phyloP scores from a whole-genome alignment of 306 rosid species.

The Aeschynomene evenia region DNA sequence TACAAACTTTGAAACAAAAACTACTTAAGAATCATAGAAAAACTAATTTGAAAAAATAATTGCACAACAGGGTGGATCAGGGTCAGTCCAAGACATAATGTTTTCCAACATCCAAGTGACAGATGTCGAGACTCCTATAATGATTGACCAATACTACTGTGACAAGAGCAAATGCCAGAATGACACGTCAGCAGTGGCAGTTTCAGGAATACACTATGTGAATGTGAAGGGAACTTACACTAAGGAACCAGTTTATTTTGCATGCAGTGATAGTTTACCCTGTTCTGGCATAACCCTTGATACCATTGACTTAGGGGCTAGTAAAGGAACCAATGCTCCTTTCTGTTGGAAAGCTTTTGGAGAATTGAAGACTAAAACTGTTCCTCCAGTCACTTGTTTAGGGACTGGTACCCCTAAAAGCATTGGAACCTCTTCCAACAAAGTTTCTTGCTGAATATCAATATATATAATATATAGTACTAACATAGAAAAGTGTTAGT shows the following conservation, averaged over 20 bases:
- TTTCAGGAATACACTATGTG: constrained; percentile 51
- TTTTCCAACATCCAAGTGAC: constrained; percentile 79
- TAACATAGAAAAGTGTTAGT: background rate
- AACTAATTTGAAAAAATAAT: too few species aligned
- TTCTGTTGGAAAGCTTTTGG: constrained; percentile 89
- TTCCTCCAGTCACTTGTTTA: constrained; percentile 59
- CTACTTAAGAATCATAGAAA: too few species aligned
- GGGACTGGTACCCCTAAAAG: constrained; percentile 46
- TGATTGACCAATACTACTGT: constrained; percentile 83
- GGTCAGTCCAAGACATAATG: constrained; percentile 61
- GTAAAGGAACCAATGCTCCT: constrained; percentile 33
- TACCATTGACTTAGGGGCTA: constrained; percentile 49
- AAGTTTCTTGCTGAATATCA: constrained; percentile 45
- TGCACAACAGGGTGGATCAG: constrained; percentile 74
- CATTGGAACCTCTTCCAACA: constrained; percentile 16
- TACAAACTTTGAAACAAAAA: too few species aligned
- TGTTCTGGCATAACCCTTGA: constrained; percentile 67
- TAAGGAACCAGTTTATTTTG: constrained; percentile 52
- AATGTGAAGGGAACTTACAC: constrained; percentile 71
- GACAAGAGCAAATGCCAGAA: constrained; percentile 55
- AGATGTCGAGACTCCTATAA: constrained; percentile 57
- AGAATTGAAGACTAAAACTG: constrained; percentile 52
- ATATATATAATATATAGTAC: too few species aligned
- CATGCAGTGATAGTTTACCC: constrained; percentile 74
- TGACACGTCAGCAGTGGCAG: constrained; percentile 66